Conservation (phyloP, 768 basidiomycete genomes). For the Psilocybe cyanescens region DNA sequence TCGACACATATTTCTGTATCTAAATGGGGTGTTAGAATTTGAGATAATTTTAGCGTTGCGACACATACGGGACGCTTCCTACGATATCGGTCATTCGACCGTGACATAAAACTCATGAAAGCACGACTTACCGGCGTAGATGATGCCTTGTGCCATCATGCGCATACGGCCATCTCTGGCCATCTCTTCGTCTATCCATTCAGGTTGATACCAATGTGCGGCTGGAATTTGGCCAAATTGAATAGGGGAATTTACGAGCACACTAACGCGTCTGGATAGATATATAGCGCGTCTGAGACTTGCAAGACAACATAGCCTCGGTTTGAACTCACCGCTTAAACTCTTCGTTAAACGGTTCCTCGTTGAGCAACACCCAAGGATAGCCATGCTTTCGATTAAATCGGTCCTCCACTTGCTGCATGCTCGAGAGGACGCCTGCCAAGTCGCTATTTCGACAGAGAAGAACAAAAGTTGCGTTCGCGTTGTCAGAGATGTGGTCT, state of each 20-base stretch:
- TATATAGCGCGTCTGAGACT: neutral
- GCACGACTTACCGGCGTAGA: constrained; percentile 56
- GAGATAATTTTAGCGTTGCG: neutral
- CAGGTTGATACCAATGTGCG: constrained; percentile 82
- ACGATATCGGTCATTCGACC: constrained; percentile 12
- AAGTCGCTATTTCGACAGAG: constrained; percentile 63
- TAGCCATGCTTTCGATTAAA: constrained; percentile 81
- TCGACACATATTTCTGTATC: constrained; percentile 95
- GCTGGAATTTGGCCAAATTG: constrained; percentile 73
- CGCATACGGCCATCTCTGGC: constrained; percentile 62
- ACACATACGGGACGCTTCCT: constrained; percentile 75
- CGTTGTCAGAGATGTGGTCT: constrained; percentile 32
- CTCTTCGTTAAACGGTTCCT: constrained; percentile 72
- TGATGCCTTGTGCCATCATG: constrained; percentile 66
- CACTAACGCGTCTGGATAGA: constrained; percentile 47
- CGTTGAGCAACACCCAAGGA: constrained; percentile 87
- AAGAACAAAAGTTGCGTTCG: constrained; percentile 83
- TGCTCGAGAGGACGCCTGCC: constrained; percentile 54
- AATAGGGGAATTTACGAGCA: constrained; percentile 60
- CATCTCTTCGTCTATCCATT: constrained; percentile 76
- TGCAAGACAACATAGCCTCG: neutral
- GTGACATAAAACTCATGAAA: constrained; percentile 1
- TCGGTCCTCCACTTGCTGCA: constrained; percentile 76
- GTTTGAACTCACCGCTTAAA: constrained; percentile 58
- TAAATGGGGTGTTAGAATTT: constrained; percentile 23